Evolutionary conservation across 169 alveolate species (phyloP).

Genomic region (Cyclospora cayetanensis): DNA sequence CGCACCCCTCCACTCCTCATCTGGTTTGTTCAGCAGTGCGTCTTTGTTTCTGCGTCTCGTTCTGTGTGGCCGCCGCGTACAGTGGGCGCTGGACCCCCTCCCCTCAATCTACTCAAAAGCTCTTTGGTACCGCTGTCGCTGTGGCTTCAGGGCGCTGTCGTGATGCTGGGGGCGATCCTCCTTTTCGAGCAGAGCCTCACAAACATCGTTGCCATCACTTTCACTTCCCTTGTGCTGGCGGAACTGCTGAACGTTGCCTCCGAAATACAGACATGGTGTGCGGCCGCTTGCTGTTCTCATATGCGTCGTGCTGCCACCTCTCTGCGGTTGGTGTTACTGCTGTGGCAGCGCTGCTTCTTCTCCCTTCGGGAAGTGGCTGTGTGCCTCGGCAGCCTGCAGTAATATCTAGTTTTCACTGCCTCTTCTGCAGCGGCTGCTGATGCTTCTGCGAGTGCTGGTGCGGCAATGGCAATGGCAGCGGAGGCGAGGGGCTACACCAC

Average conservation of each 20-base stretch:
- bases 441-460: neutral
- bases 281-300: neutral
- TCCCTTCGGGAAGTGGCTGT: neutral
- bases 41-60: neutral
- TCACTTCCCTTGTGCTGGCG: slow-evolving; percentile 94
- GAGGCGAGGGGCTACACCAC: neutral
- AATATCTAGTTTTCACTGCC: neutral
- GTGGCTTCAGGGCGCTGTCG: slow-evolving; percentile 90
- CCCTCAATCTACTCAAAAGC: too few relatives aligned
- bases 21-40: neutral
- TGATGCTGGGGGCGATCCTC: slow-evolving; percentile 94
- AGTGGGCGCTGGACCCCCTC: too few relatives aligned
- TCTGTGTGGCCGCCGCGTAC: too few relatives aligned
- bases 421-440: neutral
- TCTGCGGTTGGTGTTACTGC: neutral
- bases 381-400: neutral
- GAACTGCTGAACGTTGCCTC: slow-evolving; percentile 95
- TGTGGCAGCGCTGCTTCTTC: neutral
- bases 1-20: neutral
- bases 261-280: slow-evolving; percentile 90
- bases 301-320: neutral
- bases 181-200: slow-evolving; percentile 92
- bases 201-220: slow-evolving; percentile 95
- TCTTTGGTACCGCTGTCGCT: neutral
- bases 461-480: neutral